phyloP scores from a whole-genome alignment of 257 asterid genomes.

The Cinchona pubescens region DNA sequence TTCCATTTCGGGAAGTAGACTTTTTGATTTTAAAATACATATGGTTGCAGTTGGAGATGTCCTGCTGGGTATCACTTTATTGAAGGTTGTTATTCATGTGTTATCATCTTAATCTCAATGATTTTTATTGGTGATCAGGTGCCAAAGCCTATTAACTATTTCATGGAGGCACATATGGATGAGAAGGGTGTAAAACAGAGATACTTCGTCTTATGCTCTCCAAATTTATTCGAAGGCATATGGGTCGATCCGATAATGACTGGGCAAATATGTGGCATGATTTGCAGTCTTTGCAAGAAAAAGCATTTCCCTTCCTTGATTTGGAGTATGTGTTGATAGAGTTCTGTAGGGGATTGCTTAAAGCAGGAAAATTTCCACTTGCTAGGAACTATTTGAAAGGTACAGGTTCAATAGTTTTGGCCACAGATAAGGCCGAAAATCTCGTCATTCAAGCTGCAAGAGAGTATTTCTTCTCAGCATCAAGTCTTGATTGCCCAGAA shows the following conservation, averaged over 20 bases:
- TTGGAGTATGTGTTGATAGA: slow-evolving; percentile 80
- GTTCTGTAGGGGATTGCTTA: slow-evolving; percentile 96
- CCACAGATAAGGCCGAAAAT: slow-evolving; percentile 86
- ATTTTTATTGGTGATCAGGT: slow-evolving; percentile 47
- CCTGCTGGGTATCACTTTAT: background rate
- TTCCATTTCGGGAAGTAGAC: background rate
- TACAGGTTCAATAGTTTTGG: slow-evolving; percentile 70
- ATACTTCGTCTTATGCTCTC: slow-evolving; percentile 88
- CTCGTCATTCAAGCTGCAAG: slow-evolving; percentile 98
- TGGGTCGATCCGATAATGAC: slow-evolving; percentile 81
- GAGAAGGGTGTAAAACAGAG: slow-evolving; percentile 89
- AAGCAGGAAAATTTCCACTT: slow-evolving; percentile 87
- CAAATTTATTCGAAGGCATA: slow-evolving; percentile 81
- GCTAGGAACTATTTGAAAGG: slow-evolving; percentile 97
- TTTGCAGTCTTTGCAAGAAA: slow-evolving; percentile 83
- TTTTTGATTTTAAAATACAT: background rate
- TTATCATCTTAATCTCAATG: background rate
- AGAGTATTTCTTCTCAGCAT: slow-evolving; percentile 96
- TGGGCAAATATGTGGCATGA: slow-evolving; percentile 98
- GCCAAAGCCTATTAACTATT: slow-evolving; percentile 80
- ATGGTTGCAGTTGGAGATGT: background rate
- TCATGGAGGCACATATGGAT: slow-evolving; percentile 60
- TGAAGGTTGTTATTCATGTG: slow-evolving; percentile 3
- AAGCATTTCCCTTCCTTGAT: slow-evolving; percentile 89
- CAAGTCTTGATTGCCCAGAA: slow-evolving; percentile 89